Evolutionary conservation across 2,329 filamentous ascomycete genomes (phyloP).

Genomic region (Biscogniauxia mediterranea): DNA sequence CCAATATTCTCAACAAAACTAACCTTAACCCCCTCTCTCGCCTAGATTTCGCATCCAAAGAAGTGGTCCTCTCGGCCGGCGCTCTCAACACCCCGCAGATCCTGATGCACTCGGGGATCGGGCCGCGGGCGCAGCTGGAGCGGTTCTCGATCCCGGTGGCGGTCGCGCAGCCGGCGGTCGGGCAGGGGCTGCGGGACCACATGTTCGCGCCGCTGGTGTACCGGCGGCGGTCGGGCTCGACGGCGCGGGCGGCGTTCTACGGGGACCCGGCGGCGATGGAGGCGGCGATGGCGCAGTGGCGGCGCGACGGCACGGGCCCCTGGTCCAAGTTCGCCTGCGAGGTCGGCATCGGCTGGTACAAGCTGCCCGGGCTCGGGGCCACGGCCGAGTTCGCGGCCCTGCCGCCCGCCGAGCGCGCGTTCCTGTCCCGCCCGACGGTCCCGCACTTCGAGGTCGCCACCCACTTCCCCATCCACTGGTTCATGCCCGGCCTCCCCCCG

Average conservation of each 20-base stretch:
- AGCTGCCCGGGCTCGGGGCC: slow-evolving; percentile 38
- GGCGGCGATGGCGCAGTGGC: slow-evolving; percentile 47
- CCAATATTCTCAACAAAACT: too few relatives aligned
- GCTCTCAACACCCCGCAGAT: slow-evolving; percentile 42
- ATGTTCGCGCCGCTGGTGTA: slow-evolving; percentile 39
- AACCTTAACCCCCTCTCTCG: neutral
- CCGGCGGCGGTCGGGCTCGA: slow-evolving; percentile 39
- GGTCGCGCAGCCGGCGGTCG: slow-evolving; percentile 36
- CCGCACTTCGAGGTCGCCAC: slow-evolving; percentile 56
- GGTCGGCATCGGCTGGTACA: slow-evolving; percentile 43
- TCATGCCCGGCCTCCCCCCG: slow-evolving; percentile 38
- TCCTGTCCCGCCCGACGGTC: slow-evolving; percentile 47
- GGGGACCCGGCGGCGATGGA: slow-evolving; percentile 40
- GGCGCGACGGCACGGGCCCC: slow-evolving; percentile 39
- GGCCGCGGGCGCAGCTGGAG: slow-evolving; percentile 35
- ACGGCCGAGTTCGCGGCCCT: slow-evolving; percentile 51
- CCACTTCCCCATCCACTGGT: slow-evolving; percentile 44
- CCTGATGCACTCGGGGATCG: slow-evolving; percentile 46
- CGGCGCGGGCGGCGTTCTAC: slow-evolving; percentile 46
- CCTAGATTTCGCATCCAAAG: slow-evolving; percentile 35
- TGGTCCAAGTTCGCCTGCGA: slow-evolving; percentile 41
- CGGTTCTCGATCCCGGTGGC: slow-evolving; percentile 36
- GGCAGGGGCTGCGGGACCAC: slow-evolving; percentile 42
- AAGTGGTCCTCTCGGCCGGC: slow-evolving; percentile 45
- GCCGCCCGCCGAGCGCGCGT: slow-evolving; percentile 40